A percentile compares a stretch with the other conserved stretches of the same genome.
phyloP scores from a whole-genome alignment of 2,329 filamentous ascomycete species.

The Pseudocercospora fijiensis region DNA sequence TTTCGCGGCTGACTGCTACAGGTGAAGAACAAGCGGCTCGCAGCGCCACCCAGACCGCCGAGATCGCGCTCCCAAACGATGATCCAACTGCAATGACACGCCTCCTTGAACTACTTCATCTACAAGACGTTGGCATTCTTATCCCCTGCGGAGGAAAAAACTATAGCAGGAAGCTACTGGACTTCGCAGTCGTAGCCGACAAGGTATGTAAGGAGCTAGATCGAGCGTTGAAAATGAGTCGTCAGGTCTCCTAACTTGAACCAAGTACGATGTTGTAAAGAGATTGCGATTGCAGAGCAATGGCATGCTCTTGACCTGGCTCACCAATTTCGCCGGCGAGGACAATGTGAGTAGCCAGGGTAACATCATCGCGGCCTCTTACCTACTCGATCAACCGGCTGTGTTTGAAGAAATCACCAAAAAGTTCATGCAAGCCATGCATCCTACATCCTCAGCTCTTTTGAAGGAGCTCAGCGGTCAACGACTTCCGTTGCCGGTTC shows the following conservation, averaged over 20 bases:
- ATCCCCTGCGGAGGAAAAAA: too few species aligned
- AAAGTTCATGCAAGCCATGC: background rate
- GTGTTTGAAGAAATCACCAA: background rate
- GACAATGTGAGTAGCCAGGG: background rate
- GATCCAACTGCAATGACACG: conserved; percentile 4
- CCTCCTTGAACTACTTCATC: background rate
- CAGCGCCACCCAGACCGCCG: background rate
- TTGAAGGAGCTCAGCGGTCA: background rate
- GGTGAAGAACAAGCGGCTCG: conserved; percentile 4
- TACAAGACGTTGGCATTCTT: background rate
- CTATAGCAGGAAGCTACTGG: too few species aligned
- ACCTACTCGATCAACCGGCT: background rate
- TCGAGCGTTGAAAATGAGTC: background rate
- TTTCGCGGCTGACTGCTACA: too few species aligned
- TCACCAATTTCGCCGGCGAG: background rate
- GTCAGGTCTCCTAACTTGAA: background rate
- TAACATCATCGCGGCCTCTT: background rate
- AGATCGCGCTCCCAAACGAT: conserved; percentile 16
- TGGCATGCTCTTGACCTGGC: background rate
- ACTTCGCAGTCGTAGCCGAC: background rate
- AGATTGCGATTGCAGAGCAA: background rate
- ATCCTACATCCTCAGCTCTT: background rate
- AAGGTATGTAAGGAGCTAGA: background rate
- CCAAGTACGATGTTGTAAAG: background rate
- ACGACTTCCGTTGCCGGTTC: background rate